phyloP scores from a whole-genome alignment of 1,284 basidiomycete species.

The Trametes pubescens region DNA sequence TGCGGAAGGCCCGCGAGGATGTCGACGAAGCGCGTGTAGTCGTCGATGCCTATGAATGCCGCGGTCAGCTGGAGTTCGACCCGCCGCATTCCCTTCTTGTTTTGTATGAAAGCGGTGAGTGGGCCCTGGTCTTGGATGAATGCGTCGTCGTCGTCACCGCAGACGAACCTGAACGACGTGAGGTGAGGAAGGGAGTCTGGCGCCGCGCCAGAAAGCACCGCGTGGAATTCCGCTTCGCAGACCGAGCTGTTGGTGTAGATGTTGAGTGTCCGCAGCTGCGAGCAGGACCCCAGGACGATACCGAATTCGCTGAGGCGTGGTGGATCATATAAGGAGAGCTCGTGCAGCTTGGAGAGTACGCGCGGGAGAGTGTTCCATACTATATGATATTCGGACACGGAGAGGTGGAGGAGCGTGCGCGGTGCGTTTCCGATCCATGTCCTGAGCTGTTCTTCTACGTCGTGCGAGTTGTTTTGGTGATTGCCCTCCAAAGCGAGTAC shows the following conservation, averaged over 20 bases:
- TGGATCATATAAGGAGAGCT: too few species aligned
- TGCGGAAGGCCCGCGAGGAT: constrained; percentile 2
- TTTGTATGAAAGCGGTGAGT: constrained; percentile 12
- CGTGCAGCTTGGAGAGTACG: too few species aligned
- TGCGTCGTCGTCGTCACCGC: background rate
- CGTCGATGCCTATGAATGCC: background rate
- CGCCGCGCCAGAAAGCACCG: background rate
- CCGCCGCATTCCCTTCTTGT: constrained; percentile 15
- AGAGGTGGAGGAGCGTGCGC: too few species aligned
- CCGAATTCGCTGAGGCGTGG: too few species aligned
- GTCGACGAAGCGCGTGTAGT: background rate
- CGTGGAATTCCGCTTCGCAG: background rate
- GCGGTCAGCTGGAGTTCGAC: constrained; percentile 14
- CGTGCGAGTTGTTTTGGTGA: too few species aligned
- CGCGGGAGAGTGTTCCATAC: too few species aligned
- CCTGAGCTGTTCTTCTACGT: too few species aligned
- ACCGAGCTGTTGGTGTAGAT: background rate
- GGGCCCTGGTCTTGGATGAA: background rate
- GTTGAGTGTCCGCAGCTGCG: constrained; percentile 13
- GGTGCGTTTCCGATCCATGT: too few species aligned
- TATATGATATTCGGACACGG: too few species aligned
- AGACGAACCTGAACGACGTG: constrained; percentile 21
- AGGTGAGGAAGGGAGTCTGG: constrained; percentile 18
- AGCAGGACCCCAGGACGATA: constrained; percentile 5
- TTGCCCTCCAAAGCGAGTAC: too few species aligned